Base-by-base conservation (phyloP, 2,329 filamentous ascomycete species). In the Microcera coccophila region DNA sequence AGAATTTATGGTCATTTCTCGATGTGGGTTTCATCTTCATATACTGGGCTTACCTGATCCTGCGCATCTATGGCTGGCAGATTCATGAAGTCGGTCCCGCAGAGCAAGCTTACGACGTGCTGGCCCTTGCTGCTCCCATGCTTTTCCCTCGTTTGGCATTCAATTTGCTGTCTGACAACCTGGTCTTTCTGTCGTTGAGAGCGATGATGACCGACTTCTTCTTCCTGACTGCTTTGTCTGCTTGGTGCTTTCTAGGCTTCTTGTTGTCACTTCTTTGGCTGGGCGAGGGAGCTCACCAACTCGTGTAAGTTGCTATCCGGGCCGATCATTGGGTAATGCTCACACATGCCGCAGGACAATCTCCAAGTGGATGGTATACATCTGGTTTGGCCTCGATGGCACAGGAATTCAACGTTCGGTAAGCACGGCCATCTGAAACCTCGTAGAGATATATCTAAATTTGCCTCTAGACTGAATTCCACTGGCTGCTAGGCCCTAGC, bases 311-410 rank as follows among this genome's bases (percentile, higher is more conserved):
- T 7, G 20, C 4, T 26, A 26, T 14, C 16, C 20, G 17, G 31
- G 12, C 12, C 12, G 19, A 19, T 7, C 22, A 19, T 17, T 9
- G 19, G 14, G 22, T 14, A n/a, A 40, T 48, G 34, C 44, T 55
- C 4, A 57, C 35, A 17, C 15, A 29, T 20, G 12, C 22, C 18
- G 11, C 36, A 77, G 73, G 4, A 87, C 83, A 2, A 90, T 93
- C 48, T 81, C 81, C 34, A 90, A 90, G 64, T 94, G 88, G 88
- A 91, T 94, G 87, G 77, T 93, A 2, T 93, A 86, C 77, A 90
- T 94, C 50, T 94, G 88, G 88, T 93, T 94, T 59, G 88, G 88
- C 2, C 77, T 94, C 2, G 88, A 93, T 55, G 88, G 79, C 5
- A 81, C 75, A 3, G 80, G 80, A 7, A 81, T 84, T 32, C 72